These are phyloP conservation scores for Geosmithia flava DNA, from an alignment of 2,329 filamentous ascomycete species.

Conservation along the genomic window DNA sequence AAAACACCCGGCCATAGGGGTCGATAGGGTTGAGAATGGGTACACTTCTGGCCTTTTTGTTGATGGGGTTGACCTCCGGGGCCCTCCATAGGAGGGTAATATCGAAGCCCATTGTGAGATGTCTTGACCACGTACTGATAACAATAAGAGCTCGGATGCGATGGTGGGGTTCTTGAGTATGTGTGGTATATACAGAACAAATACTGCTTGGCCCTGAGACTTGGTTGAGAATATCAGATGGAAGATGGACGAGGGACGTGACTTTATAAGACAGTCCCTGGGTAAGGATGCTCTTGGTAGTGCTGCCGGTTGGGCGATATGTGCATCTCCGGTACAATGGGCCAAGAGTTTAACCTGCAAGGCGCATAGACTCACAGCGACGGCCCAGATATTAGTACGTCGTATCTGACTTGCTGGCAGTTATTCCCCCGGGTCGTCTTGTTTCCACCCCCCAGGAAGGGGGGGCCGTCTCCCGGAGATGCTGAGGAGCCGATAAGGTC, in stretches of 20 bases:
- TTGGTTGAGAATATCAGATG: not conserved
- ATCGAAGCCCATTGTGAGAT: not conserved
- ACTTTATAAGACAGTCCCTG: not conserved
- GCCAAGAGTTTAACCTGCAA: not conserved
- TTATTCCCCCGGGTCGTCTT: no score
- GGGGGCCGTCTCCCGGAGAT: not conserved
- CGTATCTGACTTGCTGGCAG: no score
- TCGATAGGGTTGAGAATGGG: constrained; percentile 69
- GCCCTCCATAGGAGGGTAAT: constrained; percentile 14
- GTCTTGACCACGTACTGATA: not conserved
- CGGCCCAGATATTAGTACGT: no score
- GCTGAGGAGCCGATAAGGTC: not conserved
- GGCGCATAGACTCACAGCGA: not conserved
- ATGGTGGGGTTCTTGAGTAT: not conserved
- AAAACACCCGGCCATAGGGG: constrained; percentile 76
- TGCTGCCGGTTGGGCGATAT: not conserved
- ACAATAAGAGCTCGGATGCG: not conserved
- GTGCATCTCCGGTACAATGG: not conserved
- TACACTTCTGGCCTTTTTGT: constrained; percentile 68
- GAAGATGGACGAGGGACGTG: not conserved
- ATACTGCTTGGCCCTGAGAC: not conserved
- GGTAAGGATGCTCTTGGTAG: not conserved
- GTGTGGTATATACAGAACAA: not conserved
- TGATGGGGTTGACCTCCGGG: constrained; percentile 74
- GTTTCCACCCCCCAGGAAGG: no score